Evolutionary conservation across 202 grass and related monocot genomes (phyloP).

Genomic region (Alloteropsis angusta): DNA sequence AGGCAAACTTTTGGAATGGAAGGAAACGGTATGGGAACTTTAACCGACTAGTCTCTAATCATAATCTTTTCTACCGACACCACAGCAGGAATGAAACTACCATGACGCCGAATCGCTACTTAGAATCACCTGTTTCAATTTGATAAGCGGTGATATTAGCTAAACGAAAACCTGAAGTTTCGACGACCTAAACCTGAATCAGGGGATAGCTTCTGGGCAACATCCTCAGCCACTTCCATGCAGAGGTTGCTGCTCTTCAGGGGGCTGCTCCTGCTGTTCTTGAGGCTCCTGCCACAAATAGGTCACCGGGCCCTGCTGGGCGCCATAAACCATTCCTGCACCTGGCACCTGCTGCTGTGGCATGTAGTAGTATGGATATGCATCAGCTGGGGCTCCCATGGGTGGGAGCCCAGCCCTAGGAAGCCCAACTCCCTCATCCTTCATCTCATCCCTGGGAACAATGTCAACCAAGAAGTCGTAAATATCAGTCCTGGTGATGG

Average conservation of each 20-base stretch:
- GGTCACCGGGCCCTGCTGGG: constrained; percentile 23
- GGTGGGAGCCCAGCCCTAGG: constrained; percentile 30
- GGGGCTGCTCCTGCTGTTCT: constrained; percentile 17
- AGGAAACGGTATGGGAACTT: constrained; percentile 12
- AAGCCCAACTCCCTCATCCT: constrained; percentile 48
- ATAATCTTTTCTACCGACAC: not conserved
- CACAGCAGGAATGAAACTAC: not conserved
- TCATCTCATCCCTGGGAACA: constrained; percentile 73
- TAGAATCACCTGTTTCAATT: not conserved
- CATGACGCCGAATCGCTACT: constrained; percentile 10
- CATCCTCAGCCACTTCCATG: constrained; percentile 19
- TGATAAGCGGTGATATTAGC: not conserved
- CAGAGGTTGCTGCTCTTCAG: constrained; percentile 21
- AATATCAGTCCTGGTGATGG: constrained; percentile 62
- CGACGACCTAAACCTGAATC: constrained; percentile 16
- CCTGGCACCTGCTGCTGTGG: constrained; percentile 28
- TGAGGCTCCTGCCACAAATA: constrained; percentile 37
- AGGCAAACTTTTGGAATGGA: not conserved
- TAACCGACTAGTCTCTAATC: constrained; percentile 1
- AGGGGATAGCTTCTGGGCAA: not conserved
- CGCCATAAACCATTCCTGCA: constrained; percentile 25
- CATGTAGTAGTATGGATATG: constrained; percentile 26
- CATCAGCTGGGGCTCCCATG: constrained; percentile 12
- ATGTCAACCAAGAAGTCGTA: constrained; percentile 88
- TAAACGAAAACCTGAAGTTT: constrained; percentile 16